Evolutionary conservation across 768 basidiomycete genomes (phyloP).

Genomic region (Gyrodon lividus): DNA sequence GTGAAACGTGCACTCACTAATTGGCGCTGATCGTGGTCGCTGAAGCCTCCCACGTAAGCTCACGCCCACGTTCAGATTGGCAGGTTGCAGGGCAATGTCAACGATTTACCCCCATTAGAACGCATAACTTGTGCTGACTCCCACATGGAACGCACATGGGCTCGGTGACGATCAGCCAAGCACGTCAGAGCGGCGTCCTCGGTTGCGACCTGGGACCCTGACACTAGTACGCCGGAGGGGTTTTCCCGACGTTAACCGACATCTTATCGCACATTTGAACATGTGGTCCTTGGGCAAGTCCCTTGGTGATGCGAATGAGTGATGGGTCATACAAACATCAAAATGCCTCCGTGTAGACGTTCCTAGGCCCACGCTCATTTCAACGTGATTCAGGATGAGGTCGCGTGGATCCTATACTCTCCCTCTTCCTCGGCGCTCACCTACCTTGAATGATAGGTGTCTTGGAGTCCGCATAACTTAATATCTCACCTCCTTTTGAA

Average conservation of each 20-base stretch:
- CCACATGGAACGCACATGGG: constrained; percentile 7
- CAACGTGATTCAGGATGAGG: constrained; percentile 1
- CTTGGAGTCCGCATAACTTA: background rate
- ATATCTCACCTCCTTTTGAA: background rate
- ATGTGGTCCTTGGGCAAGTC: background rate
- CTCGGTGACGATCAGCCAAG: background rate
- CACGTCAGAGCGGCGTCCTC: background rate
- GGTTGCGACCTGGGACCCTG: background rate
- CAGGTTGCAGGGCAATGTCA: too few species aligned
- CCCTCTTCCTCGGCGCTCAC: background rate
- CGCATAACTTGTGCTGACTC: background rate
- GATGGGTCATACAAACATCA: too few species aligned
- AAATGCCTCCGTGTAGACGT: constrained; percentile 21
- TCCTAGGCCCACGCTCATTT: constrained; percentile 6
- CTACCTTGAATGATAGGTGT: background rate
- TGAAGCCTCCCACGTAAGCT: too few species aligned
- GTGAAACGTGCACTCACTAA: too few species aligned
- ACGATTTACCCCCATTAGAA: too few species aligned
- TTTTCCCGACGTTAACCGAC: background rate
- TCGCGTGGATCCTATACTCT: background rate
- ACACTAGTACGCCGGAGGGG: background rate
- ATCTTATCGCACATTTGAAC: background rate
- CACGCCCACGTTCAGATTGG: too few species aligned
- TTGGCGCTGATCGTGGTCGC: too few species aligned
- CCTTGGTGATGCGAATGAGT: background rate